Evolutionary conservation across 345 rosid genomes (phyloP).

Genomic region (Gynandropsis gynandra): DNA sequence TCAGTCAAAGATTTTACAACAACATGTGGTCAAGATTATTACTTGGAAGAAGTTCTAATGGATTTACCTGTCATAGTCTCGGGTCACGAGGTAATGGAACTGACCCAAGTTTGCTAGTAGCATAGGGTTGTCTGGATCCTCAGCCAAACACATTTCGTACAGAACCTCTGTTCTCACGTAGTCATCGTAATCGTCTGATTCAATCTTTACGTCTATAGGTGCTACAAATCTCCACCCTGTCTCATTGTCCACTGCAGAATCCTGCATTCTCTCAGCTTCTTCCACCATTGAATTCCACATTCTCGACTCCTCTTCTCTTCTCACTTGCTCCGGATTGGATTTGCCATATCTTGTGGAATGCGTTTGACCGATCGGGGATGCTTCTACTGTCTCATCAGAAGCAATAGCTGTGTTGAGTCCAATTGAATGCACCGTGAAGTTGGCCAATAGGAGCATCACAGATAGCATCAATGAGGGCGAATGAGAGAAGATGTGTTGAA

Average conservation of each 20-base stretch:
- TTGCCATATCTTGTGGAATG: slow-evolving; percentile 4
- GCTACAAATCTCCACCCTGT: slow-evolving; percentile 31
- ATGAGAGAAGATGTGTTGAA: slow-evolving; percentile 51
- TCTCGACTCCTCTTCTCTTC: slow-evolving; percentile 28
- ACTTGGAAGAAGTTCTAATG: slow-evolving; percentile 8
- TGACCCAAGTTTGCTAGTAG: slow-evolving; percentile 64
- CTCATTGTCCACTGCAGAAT: slow-evolving; percentile 33
- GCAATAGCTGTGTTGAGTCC: slow-evolving; percentile 20
- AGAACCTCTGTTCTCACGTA: slow-evolving; percentile 44
- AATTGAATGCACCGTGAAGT: slow-evolving; percentile 60
- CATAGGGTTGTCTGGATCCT: slow-evolving; percentile 55
- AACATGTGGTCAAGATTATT: not conserved
- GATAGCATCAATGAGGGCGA: slow-evolving; percentile 72
- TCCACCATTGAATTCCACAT: slow-evolving; percentile 49
- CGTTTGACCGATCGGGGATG: not conserved
- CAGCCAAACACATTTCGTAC: slow-evolving; percentile 47
- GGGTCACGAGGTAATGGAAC: slow-evolving; percentile 49
- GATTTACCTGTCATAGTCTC: slow-evolving; percentile 53
- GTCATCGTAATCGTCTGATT: slow-evolving; percentile 38
- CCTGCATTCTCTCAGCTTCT: slow-evolving; percentile 40
- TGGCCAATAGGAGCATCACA: slow-evolving; percentile 64
- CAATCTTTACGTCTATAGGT: slow-evolving; percentile 33
- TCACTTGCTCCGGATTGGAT: slow-evolving; percentile 15
- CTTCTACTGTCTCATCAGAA: slow-evolving; percentile 5
- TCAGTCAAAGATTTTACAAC: too few relatives aligned